These are phyloP conservation scores for Colletotrichum salicis DNA, from an alignment of 2,329 filamentous ascomycete genomes.

Conservation along the genomic window DNA sequence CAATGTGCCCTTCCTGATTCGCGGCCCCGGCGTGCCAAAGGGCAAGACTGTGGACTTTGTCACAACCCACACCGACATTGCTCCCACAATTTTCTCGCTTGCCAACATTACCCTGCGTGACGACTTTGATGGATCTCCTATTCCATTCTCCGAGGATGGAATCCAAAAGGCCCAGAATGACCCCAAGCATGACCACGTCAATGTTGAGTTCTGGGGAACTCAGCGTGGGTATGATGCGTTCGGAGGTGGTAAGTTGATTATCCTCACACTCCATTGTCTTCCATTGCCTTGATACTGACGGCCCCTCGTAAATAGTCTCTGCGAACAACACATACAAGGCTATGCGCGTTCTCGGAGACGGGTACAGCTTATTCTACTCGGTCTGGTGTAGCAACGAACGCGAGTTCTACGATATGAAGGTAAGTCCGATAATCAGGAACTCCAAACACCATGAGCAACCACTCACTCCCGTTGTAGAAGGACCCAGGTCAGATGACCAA, in stretches of 20 bases:
- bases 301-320: constrained; percentile 2
- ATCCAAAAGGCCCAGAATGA: constrained; percentile 39
- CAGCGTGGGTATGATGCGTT: constrained; percentile 27
- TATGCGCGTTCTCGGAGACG: constrained; percentile 61
- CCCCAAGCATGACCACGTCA: constrained; percentile 63
- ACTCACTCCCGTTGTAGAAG: constrained; percentile 45
- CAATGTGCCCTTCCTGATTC: constrained; percentile 65
- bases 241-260: constrained; percentile 2
- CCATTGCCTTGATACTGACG: not conserved
- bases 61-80: constrained; percentile 72
- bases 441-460: not conserved
- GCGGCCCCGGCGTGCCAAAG: constrained; percentile 62
- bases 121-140: constrained; percentile 68
- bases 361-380: constrained; percentile 72
- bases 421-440: constrained; percentile 39
- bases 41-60: constrained; percentile 53
- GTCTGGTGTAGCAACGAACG: constrained; percentile 77
- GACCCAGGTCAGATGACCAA: constrained; percentile 65
- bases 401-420: constrained; percentile 72
- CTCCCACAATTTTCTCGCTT: constrained; percentile 66
- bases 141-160: constrained; percentile 49
- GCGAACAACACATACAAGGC: constrained; percentile 70
- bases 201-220: constrained; percentile 67
- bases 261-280: fast-evolving
- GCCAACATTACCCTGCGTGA: constrained; percentile 52